Conservation (phyloP, 192 early-diverging fungal genomes). For the Coemansia sp. region DNA sequence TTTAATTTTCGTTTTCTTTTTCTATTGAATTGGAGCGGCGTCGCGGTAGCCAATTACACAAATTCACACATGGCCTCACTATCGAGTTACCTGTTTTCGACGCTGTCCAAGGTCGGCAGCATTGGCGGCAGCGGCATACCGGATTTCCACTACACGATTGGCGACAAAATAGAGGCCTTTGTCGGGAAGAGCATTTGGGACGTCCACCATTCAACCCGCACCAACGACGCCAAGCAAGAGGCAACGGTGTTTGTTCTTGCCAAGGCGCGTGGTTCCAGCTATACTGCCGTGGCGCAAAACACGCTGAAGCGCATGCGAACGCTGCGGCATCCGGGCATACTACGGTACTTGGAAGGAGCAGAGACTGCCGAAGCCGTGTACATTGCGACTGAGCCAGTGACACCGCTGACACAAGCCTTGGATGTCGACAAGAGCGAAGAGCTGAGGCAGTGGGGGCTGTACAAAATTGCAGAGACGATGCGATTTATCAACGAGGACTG, state of each 20-base stretch:
- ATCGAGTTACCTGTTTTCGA: constrained; percentile 49
- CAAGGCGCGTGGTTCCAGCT: constrained; percentile 63
- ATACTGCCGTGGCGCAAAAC: constrained; percentile 84
- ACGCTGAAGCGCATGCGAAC: constrained; percentile 85
- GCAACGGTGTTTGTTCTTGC: constrained; percentile 89
- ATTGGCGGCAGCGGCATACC: constrained; percentile 62
- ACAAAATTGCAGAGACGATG: constrained; percentile 83
- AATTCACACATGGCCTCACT: constrained; percentile 31
- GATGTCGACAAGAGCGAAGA: constrained; percentile 59
- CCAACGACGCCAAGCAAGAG: constrained; percentile 60
- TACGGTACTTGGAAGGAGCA: constrained; percentile 84
- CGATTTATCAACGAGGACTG: constrained; percentile 90
- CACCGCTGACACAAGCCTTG: constrained; percentile 69
- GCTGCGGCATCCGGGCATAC: constrained; percentile 86
- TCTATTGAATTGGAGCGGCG: background rate
- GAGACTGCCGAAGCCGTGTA: constrained; percentile 72
- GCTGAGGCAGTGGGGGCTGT: constrained; percentile 84
- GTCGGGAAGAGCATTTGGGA: constrained; percentile 67
- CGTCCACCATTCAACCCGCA: constrained; percentile 49
- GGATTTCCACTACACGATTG: constrained; percentile 68
- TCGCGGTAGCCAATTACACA: background rate
- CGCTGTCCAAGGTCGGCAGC: constrained; percentile 44
- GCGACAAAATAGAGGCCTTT: constrained; percentile 64
- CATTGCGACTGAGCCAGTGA: constrained; percentile 87
- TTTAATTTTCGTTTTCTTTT: constrained; percentile 5